phyloP scores from a whole-genome alignment of 2,329 filamentous ascomycete genomes.

The Ascosphaera pollenicola region DNA sequence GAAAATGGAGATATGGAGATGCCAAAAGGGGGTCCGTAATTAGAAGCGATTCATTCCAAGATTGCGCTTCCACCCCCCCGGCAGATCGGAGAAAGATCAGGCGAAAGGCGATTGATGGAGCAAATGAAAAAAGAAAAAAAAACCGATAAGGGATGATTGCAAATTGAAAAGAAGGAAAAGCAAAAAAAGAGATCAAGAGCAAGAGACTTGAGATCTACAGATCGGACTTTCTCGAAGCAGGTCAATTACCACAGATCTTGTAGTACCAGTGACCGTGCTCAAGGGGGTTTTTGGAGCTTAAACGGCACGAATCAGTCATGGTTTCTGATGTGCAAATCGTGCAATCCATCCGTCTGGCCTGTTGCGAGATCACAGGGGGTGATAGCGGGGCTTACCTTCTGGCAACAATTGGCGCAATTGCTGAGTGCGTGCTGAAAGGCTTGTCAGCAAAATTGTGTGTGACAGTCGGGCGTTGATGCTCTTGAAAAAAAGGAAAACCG shows the following conservation, averaged over 20 bases:
- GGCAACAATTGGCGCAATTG: background rate
- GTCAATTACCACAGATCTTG: background rate
- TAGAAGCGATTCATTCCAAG: background rate
- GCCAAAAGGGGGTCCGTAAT: background rate
- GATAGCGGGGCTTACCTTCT: background rate
- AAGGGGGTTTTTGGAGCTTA: background rate
- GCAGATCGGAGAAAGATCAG: background rate
- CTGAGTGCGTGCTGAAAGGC: background rate
- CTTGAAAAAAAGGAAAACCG: background rate
- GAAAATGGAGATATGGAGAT: background rate
- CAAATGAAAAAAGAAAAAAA: background rate
- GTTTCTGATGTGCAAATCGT: background rate
- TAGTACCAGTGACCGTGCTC: background rate
- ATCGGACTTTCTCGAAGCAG: background rate
- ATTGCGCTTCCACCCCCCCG: background rate
- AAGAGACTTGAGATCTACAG: background rate
- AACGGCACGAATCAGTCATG: background rate
- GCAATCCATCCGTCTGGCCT: background rate
- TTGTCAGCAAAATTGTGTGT: background rate
- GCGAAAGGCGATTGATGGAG: background rate
- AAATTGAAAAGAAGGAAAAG: background rate
- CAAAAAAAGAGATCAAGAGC: background rate
- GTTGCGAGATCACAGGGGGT: background rate
- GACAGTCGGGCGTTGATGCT: background rate
- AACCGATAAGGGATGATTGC: background rate